Evolutionary conservation across 148 eudicot species (phyloP).

Genomic region (Diospyros kaki): DNA sequence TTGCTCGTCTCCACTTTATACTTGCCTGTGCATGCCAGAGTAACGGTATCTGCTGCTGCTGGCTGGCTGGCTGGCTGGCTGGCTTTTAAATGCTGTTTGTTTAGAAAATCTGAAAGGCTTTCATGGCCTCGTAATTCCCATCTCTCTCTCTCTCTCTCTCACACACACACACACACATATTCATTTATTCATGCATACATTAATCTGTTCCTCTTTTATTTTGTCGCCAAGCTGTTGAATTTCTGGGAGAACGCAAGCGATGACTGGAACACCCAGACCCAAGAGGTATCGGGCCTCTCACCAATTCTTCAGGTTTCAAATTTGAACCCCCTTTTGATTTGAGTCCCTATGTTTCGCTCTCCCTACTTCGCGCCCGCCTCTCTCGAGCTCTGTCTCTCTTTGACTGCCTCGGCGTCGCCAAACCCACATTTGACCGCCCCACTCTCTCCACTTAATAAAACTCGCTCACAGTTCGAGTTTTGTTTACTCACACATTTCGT

Average conservation of each 20-base stretch:
- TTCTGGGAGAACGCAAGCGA: slow-evolving; percentile 34
- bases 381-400: slow-evolving; percentile 26
- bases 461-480: neutral
- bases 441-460: neutral
- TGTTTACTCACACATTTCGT: neutral
- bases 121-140: slow-evolving; percentile 21
- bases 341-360: neutral
- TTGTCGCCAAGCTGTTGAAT: slow-evolving; percentile 53
- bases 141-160: neutral
- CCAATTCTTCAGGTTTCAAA: slow-evolving; percentile 5
- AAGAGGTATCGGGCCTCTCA: neutral
- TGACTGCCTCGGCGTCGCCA: slow-evolving; percentile 54
- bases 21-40: too few relatives aligned
- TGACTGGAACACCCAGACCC: slow-evolving; percentile 23
- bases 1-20: too few relatives aligned
- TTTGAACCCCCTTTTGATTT: neutral
- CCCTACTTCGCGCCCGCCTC: slow-evolving; percentile 25
- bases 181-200: neutral
- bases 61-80: neutral
- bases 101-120: slow-evolving; percentile 17
- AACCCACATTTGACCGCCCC: slow-evolving; percentile 1
- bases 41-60: too few relatives aligned
- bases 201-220: neutral
- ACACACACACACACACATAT: too few relatives aligned
- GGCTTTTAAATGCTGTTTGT: neutral